Evolutionary conservation across 805 yeast species (phyloP).

Genomic region (Komagataella mondaviorum): DNA sequence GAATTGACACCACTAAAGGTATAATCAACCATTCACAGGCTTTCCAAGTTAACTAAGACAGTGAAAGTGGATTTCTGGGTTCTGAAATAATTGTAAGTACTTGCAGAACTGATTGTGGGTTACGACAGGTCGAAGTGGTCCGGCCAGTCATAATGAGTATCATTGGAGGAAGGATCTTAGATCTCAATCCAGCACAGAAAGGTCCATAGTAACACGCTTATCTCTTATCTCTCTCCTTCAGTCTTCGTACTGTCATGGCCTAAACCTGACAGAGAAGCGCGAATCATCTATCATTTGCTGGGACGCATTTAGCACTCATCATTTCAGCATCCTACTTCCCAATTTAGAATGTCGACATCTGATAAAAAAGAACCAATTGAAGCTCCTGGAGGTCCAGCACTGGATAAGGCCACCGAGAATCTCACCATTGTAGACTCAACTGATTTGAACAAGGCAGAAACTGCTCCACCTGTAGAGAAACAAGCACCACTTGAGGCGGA

Average conservation of each 20-base stretch:
- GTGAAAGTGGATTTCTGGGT: no score
- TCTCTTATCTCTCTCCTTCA: neutral
- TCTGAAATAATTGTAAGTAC: no score
- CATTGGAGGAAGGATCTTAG: neutral
- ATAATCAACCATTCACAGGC: no score
- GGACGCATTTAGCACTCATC: neutral
- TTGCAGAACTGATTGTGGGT: no score
- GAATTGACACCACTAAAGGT: no score
- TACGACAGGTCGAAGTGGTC: no score
- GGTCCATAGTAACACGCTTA: neutral
- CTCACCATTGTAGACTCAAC: neutral
- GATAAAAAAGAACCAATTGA: neutral
- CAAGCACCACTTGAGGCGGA: conserved; percentile 1
- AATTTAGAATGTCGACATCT: neutral
- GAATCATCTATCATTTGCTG: neutral
- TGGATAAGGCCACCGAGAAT: neutral
- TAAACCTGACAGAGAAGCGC: neutral
- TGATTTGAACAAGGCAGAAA: neutral
- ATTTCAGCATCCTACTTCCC: neutral
- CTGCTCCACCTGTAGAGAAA: neutral
- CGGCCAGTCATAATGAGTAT: no score
- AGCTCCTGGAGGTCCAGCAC: neutral
- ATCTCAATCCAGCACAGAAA: neutral
- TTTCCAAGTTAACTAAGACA: no score
- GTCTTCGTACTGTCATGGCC: neutral